Percentiles rank a stretch among this genome's conserved stretches.
These are phyloP conservation scores for Hymenoscyphus linearis DNA, from an alignment of 2,329 filamentous ascomycete species.

Conservation along the genomic window DNA sequence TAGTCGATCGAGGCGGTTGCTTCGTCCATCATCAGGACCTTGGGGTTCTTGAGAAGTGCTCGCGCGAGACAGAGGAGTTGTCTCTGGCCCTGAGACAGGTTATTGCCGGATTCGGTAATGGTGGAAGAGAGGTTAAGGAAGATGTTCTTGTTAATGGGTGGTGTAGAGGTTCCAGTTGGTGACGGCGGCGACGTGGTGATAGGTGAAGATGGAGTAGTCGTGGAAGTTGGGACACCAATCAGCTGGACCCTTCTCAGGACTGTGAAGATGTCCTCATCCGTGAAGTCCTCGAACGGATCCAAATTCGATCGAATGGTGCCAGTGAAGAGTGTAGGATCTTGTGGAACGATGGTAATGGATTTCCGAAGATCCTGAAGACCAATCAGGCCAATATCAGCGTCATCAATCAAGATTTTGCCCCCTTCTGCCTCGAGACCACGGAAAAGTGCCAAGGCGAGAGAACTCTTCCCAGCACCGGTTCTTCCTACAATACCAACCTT, in stretches of 20 bases:
- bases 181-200: conserved; percentile 30
- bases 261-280: conserved; percentile 83
- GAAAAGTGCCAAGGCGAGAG: conserved; percentile 87
- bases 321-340: conserved; percentile 91
- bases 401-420: conserved; percentile 86
- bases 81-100: conserved; percentile 91
- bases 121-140: conserved; percentile 82
- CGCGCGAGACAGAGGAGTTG: conserved; percentile 91
- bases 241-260: conserved; percentile 85
- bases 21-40: conserved; percentile 98
- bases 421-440: conserved; percentile 85
- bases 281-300: conserved; percentile 85
- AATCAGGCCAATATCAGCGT: conserved; percentile 82
- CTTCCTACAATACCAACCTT: conserved; percentile 96
- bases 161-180: conserved; percentile 26
- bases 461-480: conserved; percentile 95
- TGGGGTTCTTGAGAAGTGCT: conserved; percentile 84
- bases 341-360: conserved; percentile 94
- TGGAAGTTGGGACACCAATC: conserved; percentile 49
- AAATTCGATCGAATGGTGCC: conserved; percentile 89
- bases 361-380: conserved; percentile 90
- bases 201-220: conserved; percentile 30
- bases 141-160: conserved; percentile 83
- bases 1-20: conserved; percentile 98
- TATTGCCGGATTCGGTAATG: conserved; percentile 86